phyloP scores from a whole-genome alignment of 2,329 filamentous ascomycete species.

The Aaosphaeria pasadenensis region DNA sequence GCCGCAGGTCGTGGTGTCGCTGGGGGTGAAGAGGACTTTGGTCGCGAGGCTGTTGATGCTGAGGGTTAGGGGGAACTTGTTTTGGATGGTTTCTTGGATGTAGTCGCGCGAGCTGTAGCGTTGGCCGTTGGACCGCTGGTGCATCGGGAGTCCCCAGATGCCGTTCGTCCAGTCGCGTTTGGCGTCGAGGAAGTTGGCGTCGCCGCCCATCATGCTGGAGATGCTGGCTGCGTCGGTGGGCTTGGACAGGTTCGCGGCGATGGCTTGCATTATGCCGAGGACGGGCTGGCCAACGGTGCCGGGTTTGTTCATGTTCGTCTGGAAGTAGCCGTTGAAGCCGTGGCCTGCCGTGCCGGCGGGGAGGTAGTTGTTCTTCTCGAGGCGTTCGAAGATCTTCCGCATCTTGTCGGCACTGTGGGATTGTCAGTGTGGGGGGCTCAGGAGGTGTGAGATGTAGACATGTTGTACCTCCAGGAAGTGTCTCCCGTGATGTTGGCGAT shows the following conservation, averaged over 20 bases:
- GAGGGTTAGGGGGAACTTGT: slow-evolving; percentile 23
- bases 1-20: slow-evolving; percentile 42
- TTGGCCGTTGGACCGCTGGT: slow-evolving; percentile 46
- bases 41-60: slow-evolving; percentile 40
- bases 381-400: slow-evolving; percentile 52
- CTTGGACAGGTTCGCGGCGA: slow-evolving; percentile 30
- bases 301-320: slow-evolving; percentile 49
- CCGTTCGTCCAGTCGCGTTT: slow-evolving; percentile 48
- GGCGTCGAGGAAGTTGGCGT: slow-evolving; percentile 50
- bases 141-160: slow-evolving; percentile 56
- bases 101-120: slow-evolving; percentile 57
- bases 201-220: slow-evolving; percentile 40
- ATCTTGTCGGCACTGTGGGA: slow-evolving; percentile 38
- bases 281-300: slow-evolving; percentile 44
- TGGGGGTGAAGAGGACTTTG: slow-evolving; percentile 33
- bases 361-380: slow-evolving; percentile 55
- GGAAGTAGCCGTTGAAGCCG: slow-evolving; percentile 56
- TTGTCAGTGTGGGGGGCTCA: background rate
- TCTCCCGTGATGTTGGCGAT: slow-evolving; percentile 60
- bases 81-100: slow-evolving; percentile 46
- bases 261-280: slow-evolving; percentile 30
- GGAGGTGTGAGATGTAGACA: background rate
- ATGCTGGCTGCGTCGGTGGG: slow-evolving; percentile 50
- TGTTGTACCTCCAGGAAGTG: slow-evolving; percentile 47
- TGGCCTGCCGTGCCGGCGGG: slow-evolving; percentile 45